These are phyloP conservation scores for Umbilicus rupestris DNA, from an alignment of 164 flowering plant species.

Conservation along the genomic window DNA sequence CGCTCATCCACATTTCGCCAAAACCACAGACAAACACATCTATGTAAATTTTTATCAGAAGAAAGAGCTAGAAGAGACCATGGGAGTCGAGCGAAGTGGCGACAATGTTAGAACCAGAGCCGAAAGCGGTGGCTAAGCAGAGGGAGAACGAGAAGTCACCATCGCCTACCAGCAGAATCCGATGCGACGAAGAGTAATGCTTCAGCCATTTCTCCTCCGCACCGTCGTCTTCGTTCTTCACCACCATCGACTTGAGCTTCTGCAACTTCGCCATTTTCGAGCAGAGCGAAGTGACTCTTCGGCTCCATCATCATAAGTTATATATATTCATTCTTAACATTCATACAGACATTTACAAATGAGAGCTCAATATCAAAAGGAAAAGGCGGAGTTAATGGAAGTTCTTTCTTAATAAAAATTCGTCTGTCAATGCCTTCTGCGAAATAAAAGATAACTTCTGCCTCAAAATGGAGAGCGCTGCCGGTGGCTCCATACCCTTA, in stretches of 20 bases:
- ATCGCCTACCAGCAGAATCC: slow-evolving; percentile 24
- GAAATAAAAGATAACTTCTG: no score
- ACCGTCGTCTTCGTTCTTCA: neutral
- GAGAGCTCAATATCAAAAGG: no score
- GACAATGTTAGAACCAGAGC: slow-evolving; percentile 12
- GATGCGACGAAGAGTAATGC: slow-evolving; percentile 4
- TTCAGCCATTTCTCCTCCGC: slow-evolving; percentile 1
- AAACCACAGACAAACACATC: no score
- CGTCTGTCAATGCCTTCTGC: no score
- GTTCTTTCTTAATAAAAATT: no score
- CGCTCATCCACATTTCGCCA: no score
- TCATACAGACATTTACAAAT: no score
- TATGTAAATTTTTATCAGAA: neutral
- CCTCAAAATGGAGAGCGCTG: no score
- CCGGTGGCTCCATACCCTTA: no score
- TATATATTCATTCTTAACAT: no score
- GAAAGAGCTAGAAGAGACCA: slow-evolving; percentile 1
- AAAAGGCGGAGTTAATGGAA: no score
- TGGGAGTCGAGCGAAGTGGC: slow-evolving; percentile 18
- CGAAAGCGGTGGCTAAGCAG: slow-evolving; percentile 20
- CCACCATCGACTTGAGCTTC: neutral
- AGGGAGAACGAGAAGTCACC: slow-evolving; percentile 33
- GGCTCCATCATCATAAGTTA: neutral
- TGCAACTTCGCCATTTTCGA: neutral
- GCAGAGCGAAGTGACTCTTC: neutral